Percentiles rank a stretch among this genome's conserved stretches.
Conservation (phyloP, 495 filamentous ascomycete genomes). For the Aspergillus steynii region DNA sequence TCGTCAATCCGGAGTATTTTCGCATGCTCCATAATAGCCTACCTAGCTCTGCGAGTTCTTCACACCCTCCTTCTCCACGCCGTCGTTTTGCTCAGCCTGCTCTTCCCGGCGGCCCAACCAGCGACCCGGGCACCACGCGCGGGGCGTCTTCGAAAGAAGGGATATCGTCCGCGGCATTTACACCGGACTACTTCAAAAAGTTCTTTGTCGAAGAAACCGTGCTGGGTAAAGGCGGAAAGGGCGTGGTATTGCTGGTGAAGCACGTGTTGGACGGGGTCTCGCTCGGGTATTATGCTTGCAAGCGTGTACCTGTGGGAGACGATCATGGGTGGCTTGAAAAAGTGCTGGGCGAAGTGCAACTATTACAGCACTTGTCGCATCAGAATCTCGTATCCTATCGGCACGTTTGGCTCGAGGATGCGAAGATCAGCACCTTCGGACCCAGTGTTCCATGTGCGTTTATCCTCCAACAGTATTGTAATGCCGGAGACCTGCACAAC, state of each 20-base stretch:
- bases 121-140: constrained; percentile 44
- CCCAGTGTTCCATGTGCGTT: constrained; percentile 94
- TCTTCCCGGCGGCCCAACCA: constrained; percentile 37
- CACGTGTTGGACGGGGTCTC: constrained; percentile 87
- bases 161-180: constrained; percentile 85
- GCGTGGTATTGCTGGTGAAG: constrained; percentile 86
- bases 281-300: constrained; percentile 92
- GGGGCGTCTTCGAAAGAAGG: constrained; percentile 58
- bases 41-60: constrained; percentile 50
- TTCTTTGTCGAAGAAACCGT: constrained; percentile 88
- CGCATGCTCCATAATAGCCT: constrained; percentile 76
- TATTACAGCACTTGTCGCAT: constrained; percentile 87
- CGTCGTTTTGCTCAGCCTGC: constrained; percentile 53
- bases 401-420: constrained; percentile 94
- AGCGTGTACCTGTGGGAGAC: constrained; percentile 92
- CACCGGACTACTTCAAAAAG: constrained; percentile 82
- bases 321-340: constrained; percentile 96
- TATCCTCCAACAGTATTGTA: constrained; percentile 97
- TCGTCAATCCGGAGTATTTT: constrained; percentile 90
- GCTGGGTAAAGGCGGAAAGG: constrained; percentile 88
- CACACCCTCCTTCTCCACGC: constrained; percentile 51
- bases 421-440: constrained; percentile 77
- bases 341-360: constrained; percentile 86
- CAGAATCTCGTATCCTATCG: constrained; percentile 96
- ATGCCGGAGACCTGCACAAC: constrained; percentile 85